Evolutionary conservation across 2,329 filamentous ascomycete species (phyloP), one percentile per base, ranked within the genome.

Genomic region (Calonectria ilicicola): DNA sequence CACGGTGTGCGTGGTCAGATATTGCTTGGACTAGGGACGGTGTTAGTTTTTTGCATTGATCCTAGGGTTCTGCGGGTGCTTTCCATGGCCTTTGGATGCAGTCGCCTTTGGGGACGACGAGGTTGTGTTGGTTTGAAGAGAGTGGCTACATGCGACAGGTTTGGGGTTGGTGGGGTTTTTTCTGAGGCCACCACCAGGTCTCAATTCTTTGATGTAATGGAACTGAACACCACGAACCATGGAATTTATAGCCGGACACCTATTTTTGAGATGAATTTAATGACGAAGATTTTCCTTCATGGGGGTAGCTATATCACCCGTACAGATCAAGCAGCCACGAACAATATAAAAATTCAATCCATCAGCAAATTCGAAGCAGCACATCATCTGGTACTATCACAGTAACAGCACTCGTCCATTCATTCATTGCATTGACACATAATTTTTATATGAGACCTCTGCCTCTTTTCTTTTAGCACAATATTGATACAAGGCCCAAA

Each of bases 1-100:
- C 83, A 98, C 91, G 51, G 95, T 96, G 84, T 98, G 95, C 77
- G 94, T 93, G 80, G 96, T 97, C 75, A 99, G 91, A 84, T 98
- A 99, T 93, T 98, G 97, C 87, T 98, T 98, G 69, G 97, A 99
- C 97, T 98, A 23, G 5, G 42, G 72, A 1, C 71, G 21, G 27
- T 9, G 60, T 60, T 56, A 74, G 64, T 75, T n/a, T 63, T 75
- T 23, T 60, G 21, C 4, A 2, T 70, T 56, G 35, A 23, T 53
- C 32, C 5, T 15, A 40, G 46, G 19, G 38, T 51, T 35, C 47
- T 17, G 12, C 29, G 8, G 26, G 23, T 47, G 17, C 78, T 75
- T 77, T 81, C 81, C 81, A 83, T 83, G 19, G 72, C 70, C 74
- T 53, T 63, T 49, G 32, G 49, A 46, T 44, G 38, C 67, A 42